A percentile compares a stretch with the other conserved stretches of the same genome.
These are phyloP conservation scores for Picochlorum costavermella DNA, from an alignment of 139 green algal species.

Conservation along the genomic window DNA sequence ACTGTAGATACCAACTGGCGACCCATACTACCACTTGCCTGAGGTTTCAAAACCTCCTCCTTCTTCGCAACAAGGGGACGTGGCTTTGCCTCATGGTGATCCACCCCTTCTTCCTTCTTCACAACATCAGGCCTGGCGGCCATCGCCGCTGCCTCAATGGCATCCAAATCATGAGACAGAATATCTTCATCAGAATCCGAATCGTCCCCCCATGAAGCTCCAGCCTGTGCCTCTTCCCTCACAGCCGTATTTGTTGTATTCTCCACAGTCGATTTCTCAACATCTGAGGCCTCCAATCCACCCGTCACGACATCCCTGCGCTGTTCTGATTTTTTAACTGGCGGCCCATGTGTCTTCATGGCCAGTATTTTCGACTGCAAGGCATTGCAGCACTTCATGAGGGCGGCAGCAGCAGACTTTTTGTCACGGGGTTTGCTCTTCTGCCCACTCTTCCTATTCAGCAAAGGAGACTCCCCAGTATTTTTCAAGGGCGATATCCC, in stretches of 20 bases:
- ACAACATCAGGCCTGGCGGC: no score
- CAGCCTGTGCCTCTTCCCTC: background rate
- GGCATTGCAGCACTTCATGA: slow-evolving; percentile 1
- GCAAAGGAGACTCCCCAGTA: background rate
- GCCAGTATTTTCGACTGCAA: background rate
- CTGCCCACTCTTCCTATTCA: background rate
- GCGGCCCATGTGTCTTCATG: background rate
- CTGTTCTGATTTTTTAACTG: background rate
- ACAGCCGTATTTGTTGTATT: no score
- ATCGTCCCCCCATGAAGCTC: background rate
- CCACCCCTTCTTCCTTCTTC: slow-evolving; percentile 2
- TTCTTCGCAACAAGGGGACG: no score
- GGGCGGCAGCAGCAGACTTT: background rate
- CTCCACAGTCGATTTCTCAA: no score
- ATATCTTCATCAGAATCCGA: background rate
- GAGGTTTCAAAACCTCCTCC: no score
- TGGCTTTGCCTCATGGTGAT: background rate
- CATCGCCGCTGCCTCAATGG: background rate
- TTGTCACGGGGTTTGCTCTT: background rate
- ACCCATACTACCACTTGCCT: no score
- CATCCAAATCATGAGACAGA: slow-evolving; percentile 1
- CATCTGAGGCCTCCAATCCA: no score
- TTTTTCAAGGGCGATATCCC: no score
- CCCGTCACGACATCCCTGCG: background rate
- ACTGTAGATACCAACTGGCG: no score